A percentile compares a stretch with the other conserved stretches of the same genome.
These are phyloP conservation scores for Arthrobotrys entomopaga DNA, from an alignment of 2,329 filamentous ascomycete species.

Conservation along the genomic window DNA sequence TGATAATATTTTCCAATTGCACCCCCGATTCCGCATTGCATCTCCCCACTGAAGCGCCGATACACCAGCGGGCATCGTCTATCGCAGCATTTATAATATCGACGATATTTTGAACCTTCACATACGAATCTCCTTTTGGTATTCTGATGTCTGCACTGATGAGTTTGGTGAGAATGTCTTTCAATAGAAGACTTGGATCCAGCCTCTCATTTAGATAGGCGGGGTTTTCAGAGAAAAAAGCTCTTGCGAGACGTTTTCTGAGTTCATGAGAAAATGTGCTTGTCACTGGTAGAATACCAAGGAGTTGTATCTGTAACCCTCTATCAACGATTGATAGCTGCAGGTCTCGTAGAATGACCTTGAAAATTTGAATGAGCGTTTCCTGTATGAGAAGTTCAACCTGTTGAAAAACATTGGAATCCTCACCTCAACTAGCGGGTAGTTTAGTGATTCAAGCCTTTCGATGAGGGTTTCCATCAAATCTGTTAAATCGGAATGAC, in stretches of 20 bases:
- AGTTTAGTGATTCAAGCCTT: constrained; percentile 65
- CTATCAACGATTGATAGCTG: constrained; percentile 66
- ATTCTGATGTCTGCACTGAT: constrained; percentile 67
- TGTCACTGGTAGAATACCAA: constrained; percentile 70
- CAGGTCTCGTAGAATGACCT: constrained; percentile 67
- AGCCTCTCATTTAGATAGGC: constrained; percentile 59
- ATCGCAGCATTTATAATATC: constrained; percentile 78
- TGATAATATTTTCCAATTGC: constrained; percentile 54
- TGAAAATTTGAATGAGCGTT: not conserved
- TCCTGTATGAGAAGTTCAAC: not conserved
- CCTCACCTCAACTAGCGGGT: constrained; percentile 7
- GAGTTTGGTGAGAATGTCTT: constrained; percentile 64
- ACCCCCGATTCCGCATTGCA: constrained; percentile 57
- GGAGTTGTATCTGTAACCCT: constrained; percentile 68
- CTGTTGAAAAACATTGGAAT: not conserved
- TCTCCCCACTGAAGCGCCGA: constrained; percentile 55
- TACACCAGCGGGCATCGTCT: constrained; percentile 68
- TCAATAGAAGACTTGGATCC: constrained; percentile 63
- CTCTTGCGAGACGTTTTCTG: constrained; percentile 73
- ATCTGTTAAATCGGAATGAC: constrained; percentile 8
- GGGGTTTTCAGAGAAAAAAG: constrained; percentile 68
- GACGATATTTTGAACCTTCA: constrained; percentile 72
- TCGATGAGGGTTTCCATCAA: constrained; percentile 35
- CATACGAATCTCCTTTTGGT: constrained; percentile 70
- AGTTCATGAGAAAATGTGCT: constrained; percentile 69